Evolutionary conservation across 441 rosid species (phyloP).

Genomic region (Omphalea diandra): DNA sequence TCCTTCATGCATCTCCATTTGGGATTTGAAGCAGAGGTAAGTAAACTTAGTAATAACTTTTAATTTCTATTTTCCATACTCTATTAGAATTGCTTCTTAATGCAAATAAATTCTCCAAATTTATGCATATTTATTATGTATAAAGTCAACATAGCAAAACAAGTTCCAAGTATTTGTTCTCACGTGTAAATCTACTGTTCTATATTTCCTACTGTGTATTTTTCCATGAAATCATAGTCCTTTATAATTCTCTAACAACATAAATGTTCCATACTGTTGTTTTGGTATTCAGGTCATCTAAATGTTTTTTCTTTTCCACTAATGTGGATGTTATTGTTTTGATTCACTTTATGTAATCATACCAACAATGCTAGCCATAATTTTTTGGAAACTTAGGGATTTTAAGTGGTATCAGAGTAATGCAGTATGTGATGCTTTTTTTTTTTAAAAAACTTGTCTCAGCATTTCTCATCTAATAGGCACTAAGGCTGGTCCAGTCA

Average conservation of each 20-base stretch:
- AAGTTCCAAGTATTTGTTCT: not conserved
- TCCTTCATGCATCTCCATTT: conserved; percentile 98
- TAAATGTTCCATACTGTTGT: not conserved
- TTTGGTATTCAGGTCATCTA: not conserved
- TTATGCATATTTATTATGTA: not conserved
- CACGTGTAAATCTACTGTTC: not conserved
- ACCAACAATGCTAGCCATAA: not conserved
- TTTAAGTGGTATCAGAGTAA: not conserved
- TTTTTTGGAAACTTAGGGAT: not conserved
- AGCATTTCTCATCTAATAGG: not conserved
- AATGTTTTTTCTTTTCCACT: too few species aligned
- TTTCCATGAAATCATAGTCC: not conserved
- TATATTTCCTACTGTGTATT: not conserved
- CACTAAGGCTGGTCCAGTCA: not conserved
- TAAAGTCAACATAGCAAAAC: not conserved
- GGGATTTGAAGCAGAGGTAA: conserved; percentile 82
- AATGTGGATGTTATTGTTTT: not conserved
- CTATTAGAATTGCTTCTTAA: not conserved
- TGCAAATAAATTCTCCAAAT: not conserved
- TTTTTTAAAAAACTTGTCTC: too few species aligned
- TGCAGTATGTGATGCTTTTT: not conserved
- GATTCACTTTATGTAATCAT: not conserved
- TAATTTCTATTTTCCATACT: not conserved
- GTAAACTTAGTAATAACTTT: conserved; percentile 4
- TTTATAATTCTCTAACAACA: not conserved